Percentiles rank a stretch among this genome's conserved stretches.
Evolutionary conservation across 164 flowering plant genomes (phyloP).

Genomic region (Sextonia rubra): DNA sequence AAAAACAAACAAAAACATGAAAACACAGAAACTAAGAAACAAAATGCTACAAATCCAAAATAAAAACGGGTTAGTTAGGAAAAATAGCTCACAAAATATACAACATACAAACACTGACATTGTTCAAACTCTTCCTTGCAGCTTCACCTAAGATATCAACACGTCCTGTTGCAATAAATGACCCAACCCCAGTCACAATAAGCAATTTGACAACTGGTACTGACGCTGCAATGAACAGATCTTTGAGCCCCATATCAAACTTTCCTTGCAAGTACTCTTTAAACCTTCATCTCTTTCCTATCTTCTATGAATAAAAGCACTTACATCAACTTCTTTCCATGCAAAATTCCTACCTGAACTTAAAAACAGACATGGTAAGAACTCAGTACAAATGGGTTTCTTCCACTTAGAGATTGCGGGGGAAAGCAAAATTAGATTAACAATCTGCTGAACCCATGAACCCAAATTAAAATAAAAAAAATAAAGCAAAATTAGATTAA

Average conservation of each 20-base stretch:
- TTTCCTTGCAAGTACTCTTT: neutral
- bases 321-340: neutral
- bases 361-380: neutral
- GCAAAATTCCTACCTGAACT: neutral
- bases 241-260: constrained; percentile 31
- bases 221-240: constrained; percentile 36
- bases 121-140: constrained; percentile 48
- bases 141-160: constrained; percentile 36
- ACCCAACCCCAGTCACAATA: constrained; percentile 48
- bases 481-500: too few relatives aligned
- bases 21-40: too few relatives aligned
- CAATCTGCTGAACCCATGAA: too few relatives aligned
- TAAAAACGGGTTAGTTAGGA: too few relatives aligned
- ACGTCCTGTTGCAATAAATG: constrained; percentile 37
- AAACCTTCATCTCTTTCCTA: neutral
- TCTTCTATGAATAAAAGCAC: neutral
- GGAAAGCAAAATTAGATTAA: too few relatives aligned
- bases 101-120: constrained; percentile 22
- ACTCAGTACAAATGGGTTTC: too few relatives aligned
- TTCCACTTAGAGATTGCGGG: too few relatives aligned
- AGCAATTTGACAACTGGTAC: constrained; percentile 50
- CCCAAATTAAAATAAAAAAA: too few relatives aligned
- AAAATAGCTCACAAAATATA: too few relatives aligned
- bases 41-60: too few relatives aligned
- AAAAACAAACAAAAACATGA: too few relatives aligned